phyloP scores from a whole-genome alignment of 2,329 filamentous ascomycete genomes.

The Alternaria sp. region DNA sequence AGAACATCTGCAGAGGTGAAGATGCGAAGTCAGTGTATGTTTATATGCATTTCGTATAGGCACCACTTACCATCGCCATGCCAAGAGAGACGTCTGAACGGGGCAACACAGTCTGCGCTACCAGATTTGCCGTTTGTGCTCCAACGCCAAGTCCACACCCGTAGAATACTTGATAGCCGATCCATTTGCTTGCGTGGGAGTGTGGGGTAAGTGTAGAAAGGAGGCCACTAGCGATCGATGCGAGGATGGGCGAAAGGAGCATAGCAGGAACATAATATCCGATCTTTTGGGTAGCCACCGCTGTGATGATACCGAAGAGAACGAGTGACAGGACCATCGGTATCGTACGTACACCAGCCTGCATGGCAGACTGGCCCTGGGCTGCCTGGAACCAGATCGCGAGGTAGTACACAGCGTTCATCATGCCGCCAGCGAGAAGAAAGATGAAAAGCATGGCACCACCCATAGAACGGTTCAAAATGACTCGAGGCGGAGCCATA shows the following conservation, averaged over 20 bases:
- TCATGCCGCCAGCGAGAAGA: slow-evolving; percentile 27
- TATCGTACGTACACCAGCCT: slow-evolving; percentile 38
- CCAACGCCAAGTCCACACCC: slow-evolving; percentile 53
- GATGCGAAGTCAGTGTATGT: not conserved
- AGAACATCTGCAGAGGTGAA: slow-evolving; percentile 47
- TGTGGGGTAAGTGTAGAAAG: slow-evolving; percentile 50
- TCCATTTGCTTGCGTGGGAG: slow-evolving; percentile 41
- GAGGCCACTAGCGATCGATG: slow-evolving; percentile 53
- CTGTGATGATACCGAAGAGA: slow-evolving; percentile 33
- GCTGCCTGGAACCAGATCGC: slow-evolving; percentile 44
- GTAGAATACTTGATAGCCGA: slow-evolving; percentile 42
- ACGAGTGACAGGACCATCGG: slow-evolving; percentile 36
- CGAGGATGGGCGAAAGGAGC: slow-evolving; percentile 46
- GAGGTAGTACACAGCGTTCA: slow-evolving; percentile 37
- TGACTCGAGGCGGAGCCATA: slow-evolving; percentile 37
- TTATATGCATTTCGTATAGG: not conserved
- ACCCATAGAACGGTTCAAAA: slow-evolving; percentile 34
- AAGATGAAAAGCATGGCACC: slow-evolving; percentile 32
- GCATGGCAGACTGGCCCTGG: slow-evolving; percentile 31
- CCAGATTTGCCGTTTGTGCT: slow-evolving; percentile 53
- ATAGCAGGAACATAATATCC: slow-evolving; percentile 58
- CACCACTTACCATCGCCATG: slow-evolving; percentile 23
- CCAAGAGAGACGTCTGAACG: slow-evolving; percentile 49
- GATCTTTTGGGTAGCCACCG: slow-evolving; percentile 47
- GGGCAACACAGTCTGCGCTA: slow-evolving; percentile 51